phyloP scores from a whole-genome alignment of 331 rosid genomes.

The Acacia pycnantha region DNA sequence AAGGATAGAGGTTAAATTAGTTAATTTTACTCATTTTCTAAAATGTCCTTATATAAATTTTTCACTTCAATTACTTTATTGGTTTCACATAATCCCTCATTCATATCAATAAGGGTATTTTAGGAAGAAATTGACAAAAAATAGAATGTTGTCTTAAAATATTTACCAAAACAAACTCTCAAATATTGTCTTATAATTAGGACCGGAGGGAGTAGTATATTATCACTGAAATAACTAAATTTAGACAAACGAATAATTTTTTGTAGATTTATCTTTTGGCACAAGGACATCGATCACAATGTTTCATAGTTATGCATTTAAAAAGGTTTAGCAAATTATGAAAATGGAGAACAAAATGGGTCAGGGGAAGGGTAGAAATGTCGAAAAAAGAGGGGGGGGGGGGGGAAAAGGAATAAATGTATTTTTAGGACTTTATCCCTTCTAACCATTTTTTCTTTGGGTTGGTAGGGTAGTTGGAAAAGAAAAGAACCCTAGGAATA shows the following conservation, averaged over 20 bases:
- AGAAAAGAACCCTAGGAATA: slow-evolving; percentile 2
- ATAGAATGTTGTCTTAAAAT: too few relatives aligned
- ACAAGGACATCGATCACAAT: not conserved
- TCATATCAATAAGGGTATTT: too few relatives aligned
- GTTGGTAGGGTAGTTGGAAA: not conserved
- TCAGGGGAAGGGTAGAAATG: not conserved
- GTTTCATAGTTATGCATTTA: not conserved
- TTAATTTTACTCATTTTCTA: too few relatives aligned
- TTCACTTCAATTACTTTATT: too few relatives aligned
- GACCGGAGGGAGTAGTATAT: not conserved
- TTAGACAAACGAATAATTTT: not conserved
- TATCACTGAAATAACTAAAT: not conserved
- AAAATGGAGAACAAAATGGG: not conserved
- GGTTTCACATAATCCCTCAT: too few relatives aligned
- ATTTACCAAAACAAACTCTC: too few relatives aligned
- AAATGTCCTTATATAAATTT: too few relatives aligned
- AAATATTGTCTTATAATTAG: too few relatives aligned
- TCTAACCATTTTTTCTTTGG: not conserved
- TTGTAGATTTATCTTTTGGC: not conserved
- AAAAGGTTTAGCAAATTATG: not conserved
- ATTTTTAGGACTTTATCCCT: not conserved
- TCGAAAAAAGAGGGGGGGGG: not conserved
- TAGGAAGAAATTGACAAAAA: too few relatives aligned
- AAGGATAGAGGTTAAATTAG: too few relatives aligned
- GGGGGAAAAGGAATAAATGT: not conserved